These are phyloP conservation scores for Boletus rex-veris DNA, from an alignment of 768 basidiomycete genomes.

Conservation along the genomic window DNA sequence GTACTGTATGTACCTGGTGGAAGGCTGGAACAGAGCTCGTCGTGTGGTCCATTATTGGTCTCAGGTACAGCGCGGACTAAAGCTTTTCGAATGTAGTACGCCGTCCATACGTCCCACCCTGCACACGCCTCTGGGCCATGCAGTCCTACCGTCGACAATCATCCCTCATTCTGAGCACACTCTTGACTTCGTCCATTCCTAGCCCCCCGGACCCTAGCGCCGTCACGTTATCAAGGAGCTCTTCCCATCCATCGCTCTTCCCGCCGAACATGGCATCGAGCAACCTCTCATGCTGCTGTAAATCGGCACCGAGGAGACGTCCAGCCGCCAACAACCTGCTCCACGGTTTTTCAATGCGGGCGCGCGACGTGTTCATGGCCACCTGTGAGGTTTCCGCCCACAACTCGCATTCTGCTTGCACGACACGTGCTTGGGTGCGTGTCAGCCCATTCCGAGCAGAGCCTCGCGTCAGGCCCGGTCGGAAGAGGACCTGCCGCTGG, in stretches of 20 bases:
- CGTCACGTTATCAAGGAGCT: conserved; percentile 41
- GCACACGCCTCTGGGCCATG: no score
- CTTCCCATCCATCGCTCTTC: conserved; percentile 48
- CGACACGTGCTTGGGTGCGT: conserved; percentile 50
- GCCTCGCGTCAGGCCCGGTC: conserved; percentile 58
- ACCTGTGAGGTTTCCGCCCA: conserved; percentile 79
- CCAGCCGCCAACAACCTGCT: conserved; percentile 65
- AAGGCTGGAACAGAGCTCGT: no score
- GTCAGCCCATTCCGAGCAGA: conserved; percentile 19
- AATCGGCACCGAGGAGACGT: conserved; percentile 58
- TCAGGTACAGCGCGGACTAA: no score
- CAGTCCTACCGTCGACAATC: conserved; percentile 31
- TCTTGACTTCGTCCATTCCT: conserved; percentile 55
- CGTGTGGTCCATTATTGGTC: no score
- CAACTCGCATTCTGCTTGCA: conserved; percentile 71
- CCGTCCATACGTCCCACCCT: no score
- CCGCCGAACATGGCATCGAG: conserved; percentile 16
- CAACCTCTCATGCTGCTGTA: conserved; percentile 33
- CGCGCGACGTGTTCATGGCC: conserved; percentile 46
- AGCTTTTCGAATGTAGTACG: no score
- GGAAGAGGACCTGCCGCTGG: conserved; percentile 78
- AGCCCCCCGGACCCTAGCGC: conserved; percentile 60
- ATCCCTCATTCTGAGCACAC: conserved; percentile 47
- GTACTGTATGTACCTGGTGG: no score
- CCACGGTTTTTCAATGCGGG: conserved; percentile 75